A percentile compares a stretch with the other conserved stretches of the same genome.
These are phyloP conservation scores for Guadua angustifolia DNA, from an alignment of 176 grass and related monocot genomes.

Conservation along the genomic window DNA sequence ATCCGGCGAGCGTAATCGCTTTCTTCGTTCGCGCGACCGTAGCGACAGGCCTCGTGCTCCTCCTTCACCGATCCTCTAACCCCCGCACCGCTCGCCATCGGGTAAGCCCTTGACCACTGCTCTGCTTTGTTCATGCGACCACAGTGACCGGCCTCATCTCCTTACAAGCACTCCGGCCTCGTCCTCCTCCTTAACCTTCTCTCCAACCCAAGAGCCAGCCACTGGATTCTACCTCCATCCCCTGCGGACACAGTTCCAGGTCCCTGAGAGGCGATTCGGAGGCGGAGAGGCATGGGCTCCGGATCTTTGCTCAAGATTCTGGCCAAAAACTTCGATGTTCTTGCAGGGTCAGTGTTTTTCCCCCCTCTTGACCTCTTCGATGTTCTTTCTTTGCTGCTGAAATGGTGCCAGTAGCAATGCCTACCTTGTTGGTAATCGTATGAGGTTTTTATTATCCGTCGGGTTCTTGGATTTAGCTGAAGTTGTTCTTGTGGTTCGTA, in stretches of 20 bases:
- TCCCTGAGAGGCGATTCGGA: neutral
- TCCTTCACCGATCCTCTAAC: too few species aligned
- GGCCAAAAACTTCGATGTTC: constrained; percentile 71
- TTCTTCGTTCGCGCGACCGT: too few species aligned
- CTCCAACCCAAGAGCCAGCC: neutral
- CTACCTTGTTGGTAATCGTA: neutral
- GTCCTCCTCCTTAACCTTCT: too few species aligned
- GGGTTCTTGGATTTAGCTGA: neutral
- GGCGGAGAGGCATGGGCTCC: constrained; percentile 34
- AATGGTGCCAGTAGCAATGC: neutral
- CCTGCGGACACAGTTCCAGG: neutral
- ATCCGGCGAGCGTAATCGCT: too few species aligned
- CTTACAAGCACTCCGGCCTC: too few species aligned
- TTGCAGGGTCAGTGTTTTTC: constrained; percentile 53
- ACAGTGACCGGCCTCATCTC: too few species aligned
- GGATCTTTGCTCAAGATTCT: constrained; percentile 70
- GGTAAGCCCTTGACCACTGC: too few species aligned
- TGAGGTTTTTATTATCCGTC: neutral
- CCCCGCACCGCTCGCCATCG: too few species aligned
- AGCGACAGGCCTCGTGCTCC: too few species aligned
- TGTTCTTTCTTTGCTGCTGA: neutral
- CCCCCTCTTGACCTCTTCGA: neutral
- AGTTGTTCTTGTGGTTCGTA: neutral
- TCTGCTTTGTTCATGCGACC: too few species aligned
- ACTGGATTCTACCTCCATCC: neutral